These are phyloP conservation scores for Cyamopsis tetragonoloba DNA, from an alignment of 306 rosid genomes.

Conservation along the genomic window DNA sequence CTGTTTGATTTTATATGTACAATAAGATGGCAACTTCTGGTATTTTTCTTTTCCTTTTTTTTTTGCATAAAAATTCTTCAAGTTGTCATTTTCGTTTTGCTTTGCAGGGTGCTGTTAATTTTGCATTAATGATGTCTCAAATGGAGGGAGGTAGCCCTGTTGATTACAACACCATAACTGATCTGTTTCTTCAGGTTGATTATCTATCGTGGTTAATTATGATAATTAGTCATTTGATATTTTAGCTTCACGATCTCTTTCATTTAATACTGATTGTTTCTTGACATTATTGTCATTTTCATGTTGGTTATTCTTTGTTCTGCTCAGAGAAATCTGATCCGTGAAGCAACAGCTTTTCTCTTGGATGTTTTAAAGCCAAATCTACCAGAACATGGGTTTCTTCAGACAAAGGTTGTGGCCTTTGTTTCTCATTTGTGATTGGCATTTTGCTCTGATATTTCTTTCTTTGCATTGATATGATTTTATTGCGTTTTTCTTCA, in stretches of 20 bases:
- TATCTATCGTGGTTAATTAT: slow-evolving; percentile 9
- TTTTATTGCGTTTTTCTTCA: slow-evolving; percentile 31
- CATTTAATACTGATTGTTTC: neutral
- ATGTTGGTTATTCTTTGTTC: slow-evolving; percentile 22
- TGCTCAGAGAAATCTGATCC: slow-evolving; percentile 89
- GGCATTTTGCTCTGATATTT: neutral
- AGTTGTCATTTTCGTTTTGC: slow-evolving; percentile 25
- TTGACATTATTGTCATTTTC: neutral
- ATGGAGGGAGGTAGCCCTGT: slow-evolving; percentile 99
- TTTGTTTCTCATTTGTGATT: slow-evolving; percentile 8
- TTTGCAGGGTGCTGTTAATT: slow-evolving; percentile 95
- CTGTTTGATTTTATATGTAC: neutral
- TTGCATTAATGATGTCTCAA: slow-evolving; percentile 99
- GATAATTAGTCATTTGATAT: slow-evolving; percentile 11
- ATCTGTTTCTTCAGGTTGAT: slow-evolving; percentile 96
- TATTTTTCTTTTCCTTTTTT: neutral
- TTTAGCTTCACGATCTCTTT: slow-evolving; percentile 7
- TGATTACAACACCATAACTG: slow-evolving; percentile 98
- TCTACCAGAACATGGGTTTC: slow-evolving; percentile 88
- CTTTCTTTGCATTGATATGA: slow-evolving; percentile 16
- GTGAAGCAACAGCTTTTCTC: slow-evolving; percentile 97
- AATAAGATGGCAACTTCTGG: neutral
- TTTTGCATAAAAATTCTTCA: neutral
- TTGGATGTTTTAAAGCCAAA: slow-evolving; percentile 96
- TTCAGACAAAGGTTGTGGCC: slow-evolving; percentile 80